These are phyloP conservation scores for Fusarium pseudoanthophilum DNA, from an alignment of 2,329 filamentous ascomycete genomes.

Conservation along the genomic window DNA sequence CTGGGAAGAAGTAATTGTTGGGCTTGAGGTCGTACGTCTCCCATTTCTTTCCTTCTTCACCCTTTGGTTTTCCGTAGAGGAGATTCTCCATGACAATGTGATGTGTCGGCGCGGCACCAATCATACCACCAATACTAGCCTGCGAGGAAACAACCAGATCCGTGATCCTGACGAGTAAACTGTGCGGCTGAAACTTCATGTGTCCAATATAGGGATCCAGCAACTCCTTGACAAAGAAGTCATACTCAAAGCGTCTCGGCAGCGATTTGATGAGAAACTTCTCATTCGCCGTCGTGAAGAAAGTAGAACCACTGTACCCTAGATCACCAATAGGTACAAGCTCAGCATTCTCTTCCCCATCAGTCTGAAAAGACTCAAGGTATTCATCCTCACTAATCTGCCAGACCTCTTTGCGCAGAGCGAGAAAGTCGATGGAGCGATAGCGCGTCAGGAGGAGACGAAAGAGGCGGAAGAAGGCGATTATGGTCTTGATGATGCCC, in stretches of 20 bases:
- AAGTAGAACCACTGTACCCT: conserved; percentile 80
- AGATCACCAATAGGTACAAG: conserved; percentile 72
- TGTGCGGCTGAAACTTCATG: conserved; percentile 68
- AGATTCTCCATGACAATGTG: conserved; percentile 85
- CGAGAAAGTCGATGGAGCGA: conserved; percentile 45
- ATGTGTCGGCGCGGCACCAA: conserved; percentile 72
- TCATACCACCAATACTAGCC: conserved; percentile 66
- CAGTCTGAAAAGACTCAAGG: conserved; percentile 48
- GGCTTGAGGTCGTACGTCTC: conserved; percentile 81
- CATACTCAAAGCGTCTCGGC: conserved; percentile 74
- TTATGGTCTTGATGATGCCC: conserved; percentile 45
- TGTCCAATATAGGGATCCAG: conserved; percentile 72
- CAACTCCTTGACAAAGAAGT: conserved; percentile 75
- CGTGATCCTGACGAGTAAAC: conserved; percentile 76
- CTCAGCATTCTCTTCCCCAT: conserved; percentile 42
- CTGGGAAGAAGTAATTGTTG: conserved; percentile 78
- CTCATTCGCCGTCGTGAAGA: conserved; percentile 74
- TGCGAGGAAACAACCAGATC: conserved; percentile 71
- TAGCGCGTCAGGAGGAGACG: conserved; percentile 46
- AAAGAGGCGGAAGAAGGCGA: conserved; percentile 50
- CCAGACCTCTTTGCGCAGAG: conserved; percentile 47
- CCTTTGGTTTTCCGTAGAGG: conserved; percentile 67
- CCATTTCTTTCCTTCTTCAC: conserved; percentile 60
- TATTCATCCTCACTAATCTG: conserved; percentile 54
- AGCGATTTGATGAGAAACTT: conserved; percentile 78